Base-by-base conservation (phyloP, 2,329 filamentous ascomycete species). In the Conoideocrella luteorostrata region DNA sequence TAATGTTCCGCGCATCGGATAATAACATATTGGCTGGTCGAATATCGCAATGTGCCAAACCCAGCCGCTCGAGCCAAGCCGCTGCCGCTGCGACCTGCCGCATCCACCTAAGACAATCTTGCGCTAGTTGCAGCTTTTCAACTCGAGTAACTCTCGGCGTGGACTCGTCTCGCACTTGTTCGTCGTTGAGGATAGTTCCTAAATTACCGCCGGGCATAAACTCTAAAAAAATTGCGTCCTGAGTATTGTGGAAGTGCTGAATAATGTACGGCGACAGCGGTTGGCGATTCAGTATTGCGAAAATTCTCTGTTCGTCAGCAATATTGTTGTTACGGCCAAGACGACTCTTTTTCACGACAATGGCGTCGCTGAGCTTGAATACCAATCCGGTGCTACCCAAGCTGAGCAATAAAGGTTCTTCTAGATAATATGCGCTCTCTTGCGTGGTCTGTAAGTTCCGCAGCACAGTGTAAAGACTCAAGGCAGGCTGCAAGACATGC, bases 221-320 rank as follows among this genome's bases (percentile, higher is more conserved):
- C 30, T 50, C 43, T 5, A 50, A 10, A 24, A 50, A 50, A 29
- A 46, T 50, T 4, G 39, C 44, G 13, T 43, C 36, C 18, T 41
- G 15, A 15, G 36, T 45, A 7, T 32, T 20, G 18, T 46, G 29
- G 21, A 46, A 45, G 28, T 43, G 43, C 23, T 33, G 38, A 20
- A 50, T 20, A 35, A 48, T 50, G 11, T 46, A 50, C 4, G 48
- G 46, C 32, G 46, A 50, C 5, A 20, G 36, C 26, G 46, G 40
- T 34, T 48, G 43, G 13, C 36, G 20, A 12, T 48, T 30, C 9
- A 50, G 30, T 17, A 32, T 43, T 15, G 38, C 34, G 29, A 50
- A 48, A n/a, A 48, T 41, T 7, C 37, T 32, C 22, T 39, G 34
- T 32, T 50, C 46, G 12, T 37, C 17, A 17, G 37, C 20, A 26